phyloP scores from a whole-genome alignment of 139 green algal genomes.

The Chlamydomonas incerta region DNA sequence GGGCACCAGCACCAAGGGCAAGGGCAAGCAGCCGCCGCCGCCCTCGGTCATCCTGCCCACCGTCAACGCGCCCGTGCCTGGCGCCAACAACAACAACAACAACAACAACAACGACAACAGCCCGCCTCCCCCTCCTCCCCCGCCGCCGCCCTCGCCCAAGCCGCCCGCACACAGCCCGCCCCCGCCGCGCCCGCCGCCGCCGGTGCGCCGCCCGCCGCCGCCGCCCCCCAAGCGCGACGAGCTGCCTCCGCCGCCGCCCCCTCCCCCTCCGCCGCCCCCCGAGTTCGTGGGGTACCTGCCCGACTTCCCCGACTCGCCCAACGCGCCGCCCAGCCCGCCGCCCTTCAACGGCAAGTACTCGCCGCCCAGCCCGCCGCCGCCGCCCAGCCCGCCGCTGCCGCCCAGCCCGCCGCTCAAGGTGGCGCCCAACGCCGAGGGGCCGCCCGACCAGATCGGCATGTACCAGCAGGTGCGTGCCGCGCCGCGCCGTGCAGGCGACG shows the following conservation, averaged over 20 bases:
- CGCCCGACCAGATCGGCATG: conserved; percentile 5
- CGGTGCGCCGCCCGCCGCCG: not conserved
- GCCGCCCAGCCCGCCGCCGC: conserved; percentile 3
- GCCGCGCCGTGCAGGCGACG: too few relatives aligned
- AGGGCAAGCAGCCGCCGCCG: not conserved
- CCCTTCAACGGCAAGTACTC: not conserved
- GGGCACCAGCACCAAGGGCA: not conserved
- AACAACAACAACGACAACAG: not conserved
- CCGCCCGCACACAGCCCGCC: too few relatives aligned
- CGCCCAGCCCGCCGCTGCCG: conserved; percentile 6
- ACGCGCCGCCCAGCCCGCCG: not conserved
- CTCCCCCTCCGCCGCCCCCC: conserved; percentile 12
- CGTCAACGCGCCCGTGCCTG: not conserved
- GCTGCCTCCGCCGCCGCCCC: not conserved
- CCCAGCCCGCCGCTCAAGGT: not conserved
- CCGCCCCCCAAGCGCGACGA: not conserved
- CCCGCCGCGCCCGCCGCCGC: not conserved
- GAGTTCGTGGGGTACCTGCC: conserved; percentile 38
- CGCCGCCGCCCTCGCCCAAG: not conserved
- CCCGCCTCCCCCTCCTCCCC: not conserved
- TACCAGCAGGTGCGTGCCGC: not conserved
- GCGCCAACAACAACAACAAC: too few relatives aligned
- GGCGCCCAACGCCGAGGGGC: not conserved
- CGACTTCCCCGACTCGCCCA: conserved; percentile 2
- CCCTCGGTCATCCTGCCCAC: not conserved